Percentiles rank a stretch among this genome's conserved stretches.
These are phyloP conservation scores for Poterioochromonas sp. DNA, from an alignment of 352 stramenopile genomes.

Conservation along the genomic window DNA sequence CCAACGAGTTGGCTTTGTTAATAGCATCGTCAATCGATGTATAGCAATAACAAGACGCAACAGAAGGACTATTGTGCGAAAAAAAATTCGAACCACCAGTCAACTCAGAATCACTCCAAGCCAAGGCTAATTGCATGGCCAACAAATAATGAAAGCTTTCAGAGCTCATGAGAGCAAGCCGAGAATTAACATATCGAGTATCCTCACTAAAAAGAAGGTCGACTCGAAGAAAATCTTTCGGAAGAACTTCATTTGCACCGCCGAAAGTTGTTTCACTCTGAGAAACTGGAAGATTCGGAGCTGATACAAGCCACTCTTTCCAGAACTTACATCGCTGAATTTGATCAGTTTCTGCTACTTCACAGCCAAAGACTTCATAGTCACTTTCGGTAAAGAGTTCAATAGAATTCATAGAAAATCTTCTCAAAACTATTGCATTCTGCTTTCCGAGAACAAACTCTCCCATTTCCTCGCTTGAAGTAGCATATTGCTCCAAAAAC, in stretches of 20 bases:
- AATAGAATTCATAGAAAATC: not conserved
- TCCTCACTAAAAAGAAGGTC: slow-evolving; percentile 26
- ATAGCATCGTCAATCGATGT: not conserved
- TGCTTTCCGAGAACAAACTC: not conserved
- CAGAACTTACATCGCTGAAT: not conserved
- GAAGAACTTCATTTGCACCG: too few species aligned
- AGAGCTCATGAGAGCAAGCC: not conserved
- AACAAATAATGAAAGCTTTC: slow-evolving; percentile 12
- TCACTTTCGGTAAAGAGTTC: not conserved
- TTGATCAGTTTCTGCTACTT: not conserved
- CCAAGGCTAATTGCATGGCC: slow-evolving; percentile 1
- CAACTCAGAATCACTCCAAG: not conserved
- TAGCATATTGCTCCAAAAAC: not conserved
- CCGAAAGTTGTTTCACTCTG: too few species aligned
- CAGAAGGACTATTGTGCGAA: not conserved
- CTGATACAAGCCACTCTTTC: not conserved
- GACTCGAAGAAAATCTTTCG: not conserved
- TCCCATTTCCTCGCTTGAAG: not conserved
- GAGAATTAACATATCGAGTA: slow-evolving; percentile 2
- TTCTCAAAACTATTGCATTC: not conserved
- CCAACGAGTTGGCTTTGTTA: not conserved
- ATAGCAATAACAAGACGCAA: not conserved
- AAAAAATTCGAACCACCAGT: too few species aligned
- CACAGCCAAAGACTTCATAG: not conserved
- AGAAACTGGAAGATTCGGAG: too few species aligned